Evolutionary conservation across 352 stramenopile genomes (phyloP), one percentile per base, ranked within the genome.

Genomic region (Phytopythium helicoides): DNA sequence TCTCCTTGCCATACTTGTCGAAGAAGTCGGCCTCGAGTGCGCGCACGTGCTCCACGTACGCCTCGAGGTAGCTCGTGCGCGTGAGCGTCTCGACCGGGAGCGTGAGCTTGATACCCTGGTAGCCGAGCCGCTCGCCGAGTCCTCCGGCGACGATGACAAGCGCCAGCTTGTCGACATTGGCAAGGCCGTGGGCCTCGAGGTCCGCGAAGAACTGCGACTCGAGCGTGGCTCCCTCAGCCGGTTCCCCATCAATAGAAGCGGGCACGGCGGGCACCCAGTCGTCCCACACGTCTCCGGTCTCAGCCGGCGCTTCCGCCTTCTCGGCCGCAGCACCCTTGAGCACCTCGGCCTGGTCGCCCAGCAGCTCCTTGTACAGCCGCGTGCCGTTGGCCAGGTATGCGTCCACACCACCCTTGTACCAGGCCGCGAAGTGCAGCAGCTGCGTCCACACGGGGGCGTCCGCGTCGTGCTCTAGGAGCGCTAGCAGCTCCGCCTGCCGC

Each of bases 121-220:
- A 99, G 16, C 96, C 96, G 1, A 99, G 66, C 5, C 97, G 83
- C 72, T 99, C 97, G 15, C 97, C 97, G 3, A 99, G 72, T 12
- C 97, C 97, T 21, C 97, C 97, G 9, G 97, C 97, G 18, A 99
- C 97, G 12, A 99, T 71, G 16, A 99, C 95, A 67, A 99, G 99
- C 26, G 83, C 93, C 46, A 81, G 87, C 22, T 92, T 76, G 35
- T 79, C 78, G 7, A 94, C 66, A 46, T 96, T 65, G 3, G 66
- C 47, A 1, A 88, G 64, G 0, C 80, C 80, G 1, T 58, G 36
- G 8, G 64, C 51, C 56, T 90, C 80, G 34, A 88, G 62, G 19
- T 85, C 71, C n/a, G 50, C 33, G 39, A 69, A 84, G 18, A 62
- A n/a, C 4, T 54, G 47, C 9, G 75, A 65, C 19, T 79, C 69